These are phyloP conservation scores for Hirsutella minnesotensis DNA, from an alignment of 2,329 filamentous ascomycete species.

Conservation along the genomic window DNA sequence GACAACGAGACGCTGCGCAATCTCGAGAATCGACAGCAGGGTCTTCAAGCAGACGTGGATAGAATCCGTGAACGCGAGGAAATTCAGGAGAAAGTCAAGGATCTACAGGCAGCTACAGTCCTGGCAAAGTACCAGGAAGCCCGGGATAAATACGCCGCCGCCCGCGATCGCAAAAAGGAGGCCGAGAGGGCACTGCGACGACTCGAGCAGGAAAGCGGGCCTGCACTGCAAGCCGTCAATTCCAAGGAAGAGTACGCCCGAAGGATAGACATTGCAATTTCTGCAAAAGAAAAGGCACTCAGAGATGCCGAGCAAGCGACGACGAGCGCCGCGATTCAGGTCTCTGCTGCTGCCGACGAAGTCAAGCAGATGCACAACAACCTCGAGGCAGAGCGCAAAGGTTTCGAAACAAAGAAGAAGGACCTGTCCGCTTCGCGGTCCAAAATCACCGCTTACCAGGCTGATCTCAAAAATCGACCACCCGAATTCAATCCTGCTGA, in stretches of 20 bases:
- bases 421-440: slow-evolving; percentile 38
- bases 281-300: slow-evolving; percentile 41
- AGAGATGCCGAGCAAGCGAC: slow-evolving; percentile 40
- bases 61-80: slow-evolving; percentile 64
- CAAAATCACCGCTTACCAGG: slow-evolving; percentile 51
- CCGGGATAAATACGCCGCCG: slow-evolving; percentile 30
- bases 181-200: slow-evolving; percentile 45
- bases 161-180: slow-evolving; percentile 42
- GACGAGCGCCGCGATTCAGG: slow-evolving; percentile 28
- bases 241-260: slow-evolving; percentile 56
- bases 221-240: slow-evolving; percentile 57
- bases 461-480: slow-evolving; percentile 48
- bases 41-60: slow-evolving; percentile 71
- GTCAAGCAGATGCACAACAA: slow-evolving; percentile 31
- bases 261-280: slow-evolving; percentile 42
- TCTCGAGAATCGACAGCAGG: slow-evolving; percentile 60
- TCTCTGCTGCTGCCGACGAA: slow-evolving; percentile 21
- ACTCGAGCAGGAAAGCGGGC: slow-evolving; percentile 49
- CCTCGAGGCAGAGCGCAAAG: slow-evolving; percentile 38
- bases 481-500: slow-evolving; percentile 55
- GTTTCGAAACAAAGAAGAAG: slow-evolving; percentile 35
- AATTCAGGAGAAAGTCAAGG: slow-evolving; percentile 50
- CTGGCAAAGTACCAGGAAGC: slow-evolving; percentile 52
- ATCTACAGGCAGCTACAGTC: slow-evolving; percentile 54
- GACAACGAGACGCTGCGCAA: slow-evolving; percentile 52